Conservation (phyloP, 148 eudicot genomes). For the Dianthus caryophyllus region DNA sequence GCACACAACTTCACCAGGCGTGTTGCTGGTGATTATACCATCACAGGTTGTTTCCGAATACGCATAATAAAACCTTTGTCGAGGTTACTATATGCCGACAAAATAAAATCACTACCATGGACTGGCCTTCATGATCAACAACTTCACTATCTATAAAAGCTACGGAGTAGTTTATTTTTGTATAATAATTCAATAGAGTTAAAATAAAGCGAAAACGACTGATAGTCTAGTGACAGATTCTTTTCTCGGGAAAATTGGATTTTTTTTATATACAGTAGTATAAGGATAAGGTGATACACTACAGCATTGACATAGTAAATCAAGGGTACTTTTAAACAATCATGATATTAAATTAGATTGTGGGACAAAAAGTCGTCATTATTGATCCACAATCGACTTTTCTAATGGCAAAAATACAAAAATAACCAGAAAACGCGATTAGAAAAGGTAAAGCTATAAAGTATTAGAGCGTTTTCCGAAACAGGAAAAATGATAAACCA, state of each 20-base stretch:
- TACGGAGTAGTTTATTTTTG: no score
- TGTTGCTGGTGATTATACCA: no score
- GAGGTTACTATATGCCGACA: neutral
- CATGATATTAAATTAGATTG: conserved; percentile 8
- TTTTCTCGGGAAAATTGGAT: neutral
- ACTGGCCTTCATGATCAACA: neutral
- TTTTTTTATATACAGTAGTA: neutral
- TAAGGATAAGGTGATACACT: conserved; percentile 2
- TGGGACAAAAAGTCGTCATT: conserved; percentile 13
- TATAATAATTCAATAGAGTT: neutral
- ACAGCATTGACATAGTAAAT: neutral
- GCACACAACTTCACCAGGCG: no score
- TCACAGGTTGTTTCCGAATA: no score
- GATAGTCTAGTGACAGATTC: neutral
- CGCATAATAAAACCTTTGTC: no score
- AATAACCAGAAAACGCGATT: neutral
- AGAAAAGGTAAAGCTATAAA: conserved; percentile 11
- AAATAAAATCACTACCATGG: neutral
- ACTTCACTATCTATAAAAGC: no score
- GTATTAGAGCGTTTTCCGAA: neutral
- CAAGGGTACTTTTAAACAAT: neutral
- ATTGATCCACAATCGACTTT: neutral
- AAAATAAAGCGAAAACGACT: neutral
- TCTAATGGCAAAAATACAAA: neutral
- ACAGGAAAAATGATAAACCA: neutral